Conservation (phyloP, 768 basidiomycete species). For the Lactarius hatsudake region DNA sequence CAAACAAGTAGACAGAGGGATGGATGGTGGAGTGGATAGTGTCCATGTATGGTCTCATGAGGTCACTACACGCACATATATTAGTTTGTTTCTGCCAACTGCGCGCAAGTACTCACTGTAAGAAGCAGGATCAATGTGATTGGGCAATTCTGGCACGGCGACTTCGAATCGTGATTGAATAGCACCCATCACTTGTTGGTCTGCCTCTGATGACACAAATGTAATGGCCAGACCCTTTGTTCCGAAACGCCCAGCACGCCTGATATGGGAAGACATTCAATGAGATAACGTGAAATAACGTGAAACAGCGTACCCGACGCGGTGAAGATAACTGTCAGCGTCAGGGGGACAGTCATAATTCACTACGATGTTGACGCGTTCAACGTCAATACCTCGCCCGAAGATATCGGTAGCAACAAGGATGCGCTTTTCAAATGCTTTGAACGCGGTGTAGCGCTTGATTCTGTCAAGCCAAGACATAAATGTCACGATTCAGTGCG, state of each 20-base stretch:
- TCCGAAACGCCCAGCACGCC: conserved; percentile 98
- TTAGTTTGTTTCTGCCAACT: background rate
- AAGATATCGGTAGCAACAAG: conserved; percentile 99
- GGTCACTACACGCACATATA: conserved; percentile 37
- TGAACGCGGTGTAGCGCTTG: conserved; percentile 94
- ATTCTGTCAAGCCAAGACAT: conserved; percentile 52
- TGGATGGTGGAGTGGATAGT: conserved; percentile 5
- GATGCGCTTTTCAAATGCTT: conserved; percentile 99
- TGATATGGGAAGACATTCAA: conserved; percentile 31
- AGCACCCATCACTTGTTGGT: conserved; percentile 89
- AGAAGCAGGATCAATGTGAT: conserved; percentile 88
- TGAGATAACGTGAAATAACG: background rate
- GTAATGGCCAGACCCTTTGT: conserved; percentile 99
- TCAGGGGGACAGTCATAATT: conserved; percentile 98
- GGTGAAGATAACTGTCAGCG: conserved; percentile 97
- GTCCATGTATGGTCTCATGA: conserved; percentile 32
- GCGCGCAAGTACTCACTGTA: conserved; percentile 68
- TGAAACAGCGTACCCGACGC: conserved; percentile 70
- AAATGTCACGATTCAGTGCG: background rate
- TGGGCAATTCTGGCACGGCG: conserved; percentile 91
- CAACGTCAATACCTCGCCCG: conserved; percentile 98
- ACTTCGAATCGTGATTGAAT: conserved; percentile 98
- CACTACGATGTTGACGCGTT: conserved; percentile 98
- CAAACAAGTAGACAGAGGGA: conserved; percentile 18
- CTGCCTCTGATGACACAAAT: conserved; percentile 88